phyloP scores from a whole-genome alignment of 176 grass and related monocot species.

The Poa pratensis region DNA sequence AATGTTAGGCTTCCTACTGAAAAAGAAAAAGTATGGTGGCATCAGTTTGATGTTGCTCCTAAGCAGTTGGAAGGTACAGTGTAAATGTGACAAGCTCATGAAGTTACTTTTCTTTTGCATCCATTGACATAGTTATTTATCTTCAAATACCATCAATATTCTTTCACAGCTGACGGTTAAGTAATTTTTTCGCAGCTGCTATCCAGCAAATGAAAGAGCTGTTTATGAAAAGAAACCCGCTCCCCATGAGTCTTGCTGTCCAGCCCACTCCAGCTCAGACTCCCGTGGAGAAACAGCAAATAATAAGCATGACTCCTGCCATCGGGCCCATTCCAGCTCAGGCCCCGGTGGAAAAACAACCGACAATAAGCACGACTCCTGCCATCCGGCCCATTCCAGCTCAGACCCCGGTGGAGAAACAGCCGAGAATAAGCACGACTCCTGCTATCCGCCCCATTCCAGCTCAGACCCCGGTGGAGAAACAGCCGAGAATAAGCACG shows the following conservation, averaged over 20 bases:
- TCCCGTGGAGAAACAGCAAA: background rate
- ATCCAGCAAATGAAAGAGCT: constrained; percentile 58
- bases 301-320: background rate
- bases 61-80: constrained; percentile 56
- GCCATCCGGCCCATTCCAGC: background rate
- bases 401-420: background rate
- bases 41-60: constrained; percentile 57
- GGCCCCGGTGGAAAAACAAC: background rate
- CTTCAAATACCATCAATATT: constrained; percentile 9
- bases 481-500: background rate
- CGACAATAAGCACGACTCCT: background rate
- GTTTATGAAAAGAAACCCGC: constrained; percentile 44
- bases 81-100: background rate
- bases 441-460: background rate
- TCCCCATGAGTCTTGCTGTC: constrained; percentile 1
- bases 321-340: background rate
- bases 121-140: constrained; percentile 4
- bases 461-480: background rate
- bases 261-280: constrained; percentile 24
- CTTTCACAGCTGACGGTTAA: constrained; percentile 10
- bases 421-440: background rate
- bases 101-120: constrained; percentile 8
- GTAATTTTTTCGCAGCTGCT: constrained; percentile 50
- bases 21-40: constrained; percentile 55
- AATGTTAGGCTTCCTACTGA: constrained; percentile 48